A percentile compares a stretch with the other conserved stretches of the same genome.
Conservation (phyloP, 768 basidiomycete species). For the Pholiota microspora region DNA sequence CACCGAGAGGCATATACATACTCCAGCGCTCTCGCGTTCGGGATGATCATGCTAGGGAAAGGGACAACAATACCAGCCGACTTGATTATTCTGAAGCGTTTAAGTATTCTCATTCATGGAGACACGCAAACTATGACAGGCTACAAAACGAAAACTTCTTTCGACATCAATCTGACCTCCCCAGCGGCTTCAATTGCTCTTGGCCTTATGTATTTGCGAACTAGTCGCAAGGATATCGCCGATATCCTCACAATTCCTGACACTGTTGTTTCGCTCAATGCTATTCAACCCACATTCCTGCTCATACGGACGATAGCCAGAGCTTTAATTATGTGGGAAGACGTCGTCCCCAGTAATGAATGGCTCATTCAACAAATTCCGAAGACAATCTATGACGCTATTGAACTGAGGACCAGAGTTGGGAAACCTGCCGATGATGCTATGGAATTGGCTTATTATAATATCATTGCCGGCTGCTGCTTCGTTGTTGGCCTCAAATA, state of each 20-base stretch:
- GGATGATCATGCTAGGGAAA: conserved; percentile 94
- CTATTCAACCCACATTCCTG: conserved; percentile 85
- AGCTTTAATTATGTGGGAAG: conserved; percentile 84
- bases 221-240: conserved; percentile 81
- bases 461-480: conserved; percentile 88
- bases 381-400: conserved; percentile 53
- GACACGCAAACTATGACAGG: conserved; percentile 46
- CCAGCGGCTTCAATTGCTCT: conserved; percentile 89
- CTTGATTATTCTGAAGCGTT: conserved; percentile 57
- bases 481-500: conserved; percentile 91
- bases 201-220: conserved; percentile 90
- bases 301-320: conserved; percentile 77
- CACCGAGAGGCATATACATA: conserved; percentile 92
- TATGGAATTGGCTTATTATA: conserved; percentile 86
- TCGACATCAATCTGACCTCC: conserved; percentile 89
- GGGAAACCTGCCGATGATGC: conserved; percentile 62
- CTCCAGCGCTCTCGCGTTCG: conserved; percentile 86
- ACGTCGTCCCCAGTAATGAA: conserved; percentile 64
- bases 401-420: conserved; percentile 47
- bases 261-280: conserved; percentile 75
- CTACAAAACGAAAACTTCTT: conserved; percentile 38
- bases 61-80: conserved; percentile 82
- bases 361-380: conserved; percentile 81
- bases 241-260: conserved; percentile 83
- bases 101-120: conserved; percentile 78